A percentile compares a stretch with the other conserved stretches of the same genome.
phyloP scores from a whole-genome alignment of 2,329 filamentous ascomycete genomes.

The Teratosphaeria viscida region DNA sequence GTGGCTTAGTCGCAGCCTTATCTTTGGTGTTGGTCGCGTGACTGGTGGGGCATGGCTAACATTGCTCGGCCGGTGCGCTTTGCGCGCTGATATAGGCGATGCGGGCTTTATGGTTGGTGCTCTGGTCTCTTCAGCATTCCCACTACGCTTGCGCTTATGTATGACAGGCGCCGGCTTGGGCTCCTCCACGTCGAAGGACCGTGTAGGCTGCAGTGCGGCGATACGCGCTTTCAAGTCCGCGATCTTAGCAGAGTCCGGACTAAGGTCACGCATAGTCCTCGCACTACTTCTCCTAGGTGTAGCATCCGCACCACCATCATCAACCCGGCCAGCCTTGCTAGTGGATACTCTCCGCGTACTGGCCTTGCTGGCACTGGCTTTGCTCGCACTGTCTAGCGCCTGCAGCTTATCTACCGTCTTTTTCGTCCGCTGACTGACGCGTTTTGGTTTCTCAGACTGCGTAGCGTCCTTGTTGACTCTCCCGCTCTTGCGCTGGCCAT shows the following conservation, averaged over 20 bases:
- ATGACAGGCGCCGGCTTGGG: conserved; percentile 1
- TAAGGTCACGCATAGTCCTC: conserved; percentile 6
- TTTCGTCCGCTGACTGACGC: conserved; percentile 20
- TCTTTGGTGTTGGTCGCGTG: conserved; percentile 13
- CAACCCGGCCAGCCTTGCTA: not conserved
- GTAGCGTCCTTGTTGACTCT: conserved; percentile 38
- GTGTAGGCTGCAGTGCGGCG: conserved; percentile 18
- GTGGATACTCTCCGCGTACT: not conserved
- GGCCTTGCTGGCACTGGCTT: conserved; percentile 3
- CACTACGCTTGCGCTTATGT: conserved; percentile 15
- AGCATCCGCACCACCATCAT: not conserved
- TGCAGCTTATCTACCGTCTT: conserved; percentile 17
- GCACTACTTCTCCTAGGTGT: not conserved
- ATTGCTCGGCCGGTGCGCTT: conserved; percentile 9
- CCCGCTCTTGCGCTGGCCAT: conserved; percentile 52
- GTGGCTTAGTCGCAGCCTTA: conserved; percentile 20
- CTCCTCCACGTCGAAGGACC: conserved; percentile 11
- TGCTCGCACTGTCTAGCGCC: conserved; percentile 6
- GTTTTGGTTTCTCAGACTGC: conserved; percentile 14
- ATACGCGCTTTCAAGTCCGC: conserved; percentile 22
- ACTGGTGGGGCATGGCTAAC: conserved; percentile 11
- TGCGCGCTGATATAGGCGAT: conserved; percentile 13
- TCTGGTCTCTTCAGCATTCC: conserved; percentile 4
- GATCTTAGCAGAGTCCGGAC: conserved; percentile 10
- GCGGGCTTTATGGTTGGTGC: conserved; percentile 1